These are phyloP conservation scores for Salix arbutifolia DNA, from an alignment of 345 rosid species.

Conservation along the genomic window DNA sequence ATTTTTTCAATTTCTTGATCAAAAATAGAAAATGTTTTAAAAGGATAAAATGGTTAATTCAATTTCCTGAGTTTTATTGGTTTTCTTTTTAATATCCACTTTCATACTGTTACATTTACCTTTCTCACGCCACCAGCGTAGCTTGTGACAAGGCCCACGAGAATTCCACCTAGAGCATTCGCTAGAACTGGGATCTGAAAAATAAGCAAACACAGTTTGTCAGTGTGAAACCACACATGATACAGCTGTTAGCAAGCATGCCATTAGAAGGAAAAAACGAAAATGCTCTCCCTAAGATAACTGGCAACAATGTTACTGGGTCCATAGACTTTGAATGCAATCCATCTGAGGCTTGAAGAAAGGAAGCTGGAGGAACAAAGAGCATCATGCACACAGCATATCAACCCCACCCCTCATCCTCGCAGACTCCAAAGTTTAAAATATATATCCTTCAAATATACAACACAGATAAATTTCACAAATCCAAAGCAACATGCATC, in stretches of 20 bases:
- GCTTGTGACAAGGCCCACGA: slow-evolving; percentile 92
- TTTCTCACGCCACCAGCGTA: slow-evolving; percentile 95
- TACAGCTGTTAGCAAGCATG: neutral
- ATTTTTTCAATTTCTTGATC: no score
- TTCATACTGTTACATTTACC: slow-evolving; percentile 36
- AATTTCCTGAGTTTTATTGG: no score
- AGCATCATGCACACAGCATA: neutral
- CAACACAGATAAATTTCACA: neutral
- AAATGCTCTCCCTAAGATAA: neutral
- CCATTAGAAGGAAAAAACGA: neutral
- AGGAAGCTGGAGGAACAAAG: neutral
- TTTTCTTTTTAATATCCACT: no score
- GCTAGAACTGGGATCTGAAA: slow-evolving; percentile 71
- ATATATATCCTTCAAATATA: neutral
- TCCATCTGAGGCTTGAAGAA: neutral
- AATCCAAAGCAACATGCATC: neutral
- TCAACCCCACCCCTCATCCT: neutral
- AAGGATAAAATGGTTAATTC: no score
- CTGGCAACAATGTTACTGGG: neutral
- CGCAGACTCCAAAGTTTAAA: neutral
- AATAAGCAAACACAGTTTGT: neutral
- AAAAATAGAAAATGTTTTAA: no score
- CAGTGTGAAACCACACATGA: neutral
- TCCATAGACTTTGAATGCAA: neutral
- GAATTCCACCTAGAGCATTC: slow-evolving; percentile 93